Percentiles rank a stretch among this genome's conserved stretches.
phyloP scores from a whole-genome alignment of 2,329 filamentous ascomycete genomes.

The Paramyrothecium sp. region DNA sequence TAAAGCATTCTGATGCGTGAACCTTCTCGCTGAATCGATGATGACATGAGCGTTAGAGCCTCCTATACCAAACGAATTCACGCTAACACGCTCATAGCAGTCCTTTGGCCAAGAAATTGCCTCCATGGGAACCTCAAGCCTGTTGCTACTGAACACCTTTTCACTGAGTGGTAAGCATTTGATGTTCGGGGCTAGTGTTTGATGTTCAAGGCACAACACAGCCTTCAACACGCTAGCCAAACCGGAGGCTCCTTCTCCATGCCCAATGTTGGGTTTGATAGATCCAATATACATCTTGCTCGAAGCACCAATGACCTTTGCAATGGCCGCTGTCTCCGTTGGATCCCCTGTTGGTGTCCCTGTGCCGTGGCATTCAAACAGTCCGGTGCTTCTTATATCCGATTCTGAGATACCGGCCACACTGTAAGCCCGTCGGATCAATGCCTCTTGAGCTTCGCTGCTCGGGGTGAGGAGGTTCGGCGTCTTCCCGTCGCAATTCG shows the following conservation, averaged over 20 bases:
- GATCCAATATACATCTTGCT: slow-evolving; percentile 8
- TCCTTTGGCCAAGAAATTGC: not conserved
- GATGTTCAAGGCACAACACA: slow-evolving; percentile 37
- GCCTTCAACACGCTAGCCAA: slow-evolving; percentile 41
- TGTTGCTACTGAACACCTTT: not conserved
- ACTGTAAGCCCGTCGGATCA: slow-evolving; percentile 37
- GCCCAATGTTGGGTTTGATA: slow-evolving; percentile 44
- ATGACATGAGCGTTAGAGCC: not conserved
- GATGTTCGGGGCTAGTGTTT: slow-evolving; percentile 37
- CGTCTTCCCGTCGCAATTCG: slow-evolving; percentile 37
- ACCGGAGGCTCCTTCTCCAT: slow-evolving; percentile 38
- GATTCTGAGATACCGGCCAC: slow-evolving; percentile 16
- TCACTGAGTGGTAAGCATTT: slow-evolving; percentile 37
- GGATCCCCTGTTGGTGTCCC: slow-evolving; percentile 46
- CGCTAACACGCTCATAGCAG: not conserved
- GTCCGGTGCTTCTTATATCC: slow-evolving; percentile 19
- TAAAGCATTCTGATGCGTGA: too few species aligned
- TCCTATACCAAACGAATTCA: not conserved
- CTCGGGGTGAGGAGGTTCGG: slow-evolving; percentile 39
- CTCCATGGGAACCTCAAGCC: not conserved
- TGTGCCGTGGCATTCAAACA: slow-evolving; percentile 42
- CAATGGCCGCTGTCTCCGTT: slow-evolving; percentile 22
- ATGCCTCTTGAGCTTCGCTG: slow-evolving; percentile 26
- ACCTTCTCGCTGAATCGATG: not conserved
- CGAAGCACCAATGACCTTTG: slow-evolving; percentile 8